Evolutionary conservation across 2,329 filamentous ascomycete species (phyloP), one percentile per base, ranked within the genome.

Genomic region (Arthrocladium fulminans): DNA sequence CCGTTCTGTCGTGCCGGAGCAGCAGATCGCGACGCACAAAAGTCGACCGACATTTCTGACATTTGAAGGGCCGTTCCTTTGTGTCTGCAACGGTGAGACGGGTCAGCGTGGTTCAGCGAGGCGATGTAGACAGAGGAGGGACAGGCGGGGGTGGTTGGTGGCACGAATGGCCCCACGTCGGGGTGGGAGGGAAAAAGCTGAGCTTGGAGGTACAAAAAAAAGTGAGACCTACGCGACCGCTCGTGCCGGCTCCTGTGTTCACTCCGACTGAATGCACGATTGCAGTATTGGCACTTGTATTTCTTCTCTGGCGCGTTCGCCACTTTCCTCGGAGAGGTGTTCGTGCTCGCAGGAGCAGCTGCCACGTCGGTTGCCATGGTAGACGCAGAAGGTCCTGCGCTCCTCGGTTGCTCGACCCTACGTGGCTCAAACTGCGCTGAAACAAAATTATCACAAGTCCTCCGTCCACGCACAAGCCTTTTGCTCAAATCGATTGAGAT

Each of bases 281-380:
- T 89, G 75, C 92, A 97, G 71, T 95, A 97, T 75, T 95, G 88
- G 74, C 92, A 98, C 70, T 97, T 96, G 81, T 98, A 98, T 72
- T 96, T 95, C 76, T 94, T 90, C 75, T 97, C 92, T 49, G 89
- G 88, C 60, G 81, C 83, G 60, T 83, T 72, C 53, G 84, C 75
- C 58, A 83, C 70, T 72, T 94, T 94, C 69, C 86, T 81, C 63
- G 83, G 77, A 63, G 82, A 79, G 64, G 87, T 79, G 29, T 48
- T 47, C 47, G 52, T 54, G 24, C 57, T 54, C 32, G 57, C 58
- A 9, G 65, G 53, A 24, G 61, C 50, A 29, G 57, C 53, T 5
- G 32, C 6, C 15, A 57, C 52, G 37, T 58, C 57, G 42, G 54
- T 51, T 46, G 57, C 58, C n/a, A 61, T 51, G 39, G n/a, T n/a